These are phyloP conservation scores for Zygosaccharomyces pseudobailii DNA, from an alignment of 1,139 yeast species.

Conservation along the genomic window DNA sequence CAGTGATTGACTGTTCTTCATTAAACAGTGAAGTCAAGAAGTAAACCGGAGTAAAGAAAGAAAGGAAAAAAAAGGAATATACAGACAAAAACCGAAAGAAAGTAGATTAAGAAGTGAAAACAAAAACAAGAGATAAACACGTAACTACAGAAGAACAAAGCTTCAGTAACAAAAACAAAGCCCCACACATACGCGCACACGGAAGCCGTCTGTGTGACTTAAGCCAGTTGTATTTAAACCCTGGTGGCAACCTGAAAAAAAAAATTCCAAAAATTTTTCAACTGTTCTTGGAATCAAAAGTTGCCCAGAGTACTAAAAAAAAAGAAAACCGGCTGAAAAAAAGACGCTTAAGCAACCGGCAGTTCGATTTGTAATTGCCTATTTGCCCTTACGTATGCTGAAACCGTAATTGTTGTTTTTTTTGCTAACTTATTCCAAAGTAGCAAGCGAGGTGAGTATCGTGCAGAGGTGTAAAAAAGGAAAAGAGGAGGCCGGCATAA, in stretches of 20 bases:
- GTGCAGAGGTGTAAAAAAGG: background rate
- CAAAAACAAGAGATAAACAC: background rate
- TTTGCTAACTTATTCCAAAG: background rate
- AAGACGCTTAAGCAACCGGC: constrained; percentile 2
- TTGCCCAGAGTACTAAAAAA: background rate
- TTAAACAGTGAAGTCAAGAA: background rate
- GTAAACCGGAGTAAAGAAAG: background rate
- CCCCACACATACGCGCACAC: background rate
- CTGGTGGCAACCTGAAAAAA: background rate
- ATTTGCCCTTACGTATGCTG: background rate
- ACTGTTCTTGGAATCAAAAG: background rate
- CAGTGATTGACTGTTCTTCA: background rate
- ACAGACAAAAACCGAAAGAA: background rate
- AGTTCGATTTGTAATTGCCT: background rate
- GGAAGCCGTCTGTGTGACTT: background rate
- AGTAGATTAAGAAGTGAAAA: background rate
- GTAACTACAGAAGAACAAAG: background rate
- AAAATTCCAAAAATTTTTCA: background rate
- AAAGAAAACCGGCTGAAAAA: background rate
- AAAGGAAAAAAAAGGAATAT: background rate
- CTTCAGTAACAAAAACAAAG: background rate
- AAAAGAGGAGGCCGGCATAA: background rate
- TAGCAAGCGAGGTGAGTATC: background rate
- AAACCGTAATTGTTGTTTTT: background rate
- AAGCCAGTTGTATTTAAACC: background rate